Percentiles rank a stretch among this genome's conserved stretches.
These are phyloP conservation scores for Botryotinia calthae DNA, from an alignment of 2,329 filamentous ascomycete species.

Conservation along the genomic window DNA sequence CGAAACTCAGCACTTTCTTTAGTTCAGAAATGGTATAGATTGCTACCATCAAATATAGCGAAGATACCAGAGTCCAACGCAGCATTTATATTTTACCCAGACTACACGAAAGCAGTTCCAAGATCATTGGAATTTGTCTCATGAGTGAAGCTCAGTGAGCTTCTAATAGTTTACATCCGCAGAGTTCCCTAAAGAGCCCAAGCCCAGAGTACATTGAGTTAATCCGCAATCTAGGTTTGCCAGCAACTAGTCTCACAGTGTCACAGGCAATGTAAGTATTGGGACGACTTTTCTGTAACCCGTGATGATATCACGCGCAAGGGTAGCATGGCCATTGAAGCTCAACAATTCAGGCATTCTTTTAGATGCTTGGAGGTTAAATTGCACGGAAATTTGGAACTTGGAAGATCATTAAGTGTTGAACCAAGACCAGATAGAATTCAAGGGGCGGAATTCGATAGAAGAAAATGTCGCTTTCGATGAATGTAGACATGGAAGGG, in stretches of 20 bases:
- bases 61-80: background rate
- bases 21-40: background rate
- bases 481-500: no score
- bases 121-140: background rate
- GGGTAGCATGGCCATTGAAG: background rate
- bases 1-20: background rate
- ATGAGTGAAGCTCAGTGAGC: background rate
- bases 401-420: background rate
- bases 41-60: background rate
- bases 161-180: rapidly evolving
- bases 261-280: background rate
- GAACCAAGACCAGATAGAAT: background rate
- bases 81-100: background rate
- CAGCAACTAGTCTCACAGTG: background rate
- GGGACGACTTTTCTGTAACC: background rate
- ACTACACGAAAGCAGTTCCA: background rate
- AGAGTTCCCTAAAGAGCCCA: background rate
- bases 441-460: background rate
- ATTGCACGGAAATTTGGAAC: background rate
- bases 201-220: background rate
- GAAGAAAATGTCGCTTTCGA: no score
- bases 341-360: background rate
- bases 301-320: rapidly evolving
- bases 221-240: background rate
- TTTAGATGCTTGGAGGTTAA: background rate